Base-by-base conservation (phyloP, 2,329 filamentous ascomycete genomes). In the Dendryphion nanum region DNA sequence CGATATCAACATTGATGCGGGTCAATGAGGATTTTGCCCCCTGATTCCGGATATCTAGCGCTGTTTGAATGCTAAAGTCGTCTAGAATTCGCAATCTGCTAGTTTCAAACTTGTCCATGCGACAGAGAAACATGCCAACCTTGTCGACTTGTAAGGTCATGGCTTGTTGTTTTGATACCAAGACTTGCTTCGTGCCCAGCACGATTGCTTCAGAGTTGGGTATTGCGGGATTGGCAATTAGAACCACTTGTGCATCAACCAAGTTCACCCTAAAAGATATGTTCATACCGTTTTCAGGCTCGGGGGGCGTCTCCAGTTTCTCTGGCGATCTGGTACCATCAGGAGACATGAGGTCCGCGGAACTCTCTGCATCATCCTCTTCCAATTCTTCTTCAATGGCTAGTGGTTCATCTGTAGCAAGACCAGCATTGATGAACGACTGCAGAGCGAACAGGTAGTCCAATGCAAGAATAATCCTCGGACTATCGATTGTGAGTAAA, bases 31-130 rank as follows among this genome's bases (percentile, higher is more conserved):
- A 77, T 17, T 75, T 74, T 43, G 72, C 74, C 18, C 77, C 77
- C 55, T 83, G 76, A 2, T 76, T 72, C 28, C 78, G 73, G 49
- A 81, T 82, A 56, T 98, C 91, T 73, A 98, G 81, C 3, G 88
- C 93, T 53, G 95, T 76, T 47, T 93, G 86, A 7, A 97, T 74
- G 3, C 89, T 95, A 63, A 98, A 98, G 65, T 98, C 90, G 59
- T 99, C 94, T 20, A 99, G 79, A 44, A 99, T 95, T 14, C 93
- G 83, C 32, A 98, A 76, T 24, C 89, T 82, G 28, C 85, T 90
- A 3, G 86, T 89, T 51, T 98, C 91, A 52, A 97, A 97, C 47
- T 83, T 87, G 65, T 99, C 94, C 93, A 99, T 98, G 10, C 93
- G 86, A 61, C 94, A 98, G 20, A 98, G 68, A 64, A 96, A 99